These are phyloP conservation scores for Annulohypoxylon nitens DNA, from an alignment of 495 filamentous ascomycete genomes.

Conservation along the genomic window DNA sequence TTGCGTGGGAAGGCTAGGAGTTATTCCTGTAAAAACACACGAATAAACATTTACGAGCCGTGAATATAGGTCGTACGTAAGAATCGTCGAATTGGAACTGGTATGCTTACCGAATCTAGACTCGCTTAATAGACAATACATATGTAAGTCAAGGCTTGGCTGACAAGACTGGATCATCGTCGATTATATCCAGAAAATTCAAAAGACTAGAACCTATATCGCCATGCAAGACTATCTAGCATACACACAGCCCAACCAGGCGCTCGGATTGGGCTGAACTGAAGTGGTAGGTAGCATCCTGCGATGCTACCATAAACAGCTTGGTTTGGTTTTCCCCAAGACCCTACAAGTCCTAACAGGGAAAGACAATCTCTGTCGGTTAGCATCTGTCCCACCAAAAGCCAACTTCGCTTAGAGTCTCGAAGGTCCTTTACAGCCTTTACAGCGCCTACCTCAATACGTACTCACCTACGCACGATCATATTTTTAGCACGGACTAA, in stretches of 20 bases:
- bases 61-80: background rate
- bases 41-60: background rate
- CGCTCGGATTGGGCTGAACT: conserved; percentile 42
- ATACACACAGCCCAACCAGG: conserved; percentile 32
- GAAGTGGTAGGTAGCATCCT: conserved; percentile 34
- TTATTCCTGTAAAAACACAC: background rate
- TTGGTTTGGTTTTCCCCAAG: conserved; percentile 19
- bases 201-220: conserved; percentile 33
- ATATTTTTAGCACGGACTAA: background rate
- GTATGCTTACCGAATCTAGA: background rate
- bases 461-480: background rate
- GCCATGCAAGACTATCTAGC: conserved; percentile 36
- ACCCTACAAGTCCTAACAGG: conserved; percentile 18
- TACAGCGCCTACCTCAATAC: background rate
- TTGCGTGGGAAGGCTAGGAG: too few species aligned
- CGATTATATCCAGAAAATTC: conserved; percentile 28
- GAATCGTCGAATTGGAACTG: background rate
- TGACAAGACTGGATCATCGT: conserved; percentile 25
- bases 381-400: conserved; percentile 27
- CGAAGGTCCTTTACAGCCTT: conserved; percentile 11
- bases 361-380: conserved; percentile 19
- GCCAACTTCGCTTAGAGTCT: conserved; percentile 38
- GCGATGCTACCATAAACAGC: conserved; percentile 16
- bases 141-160: conserved; percentile 2
- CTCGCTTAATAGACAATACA: conserved; percentile 12